Evolutionary conservation across 495 filamentous ascomycete genomes (phyloP), one percentile per base, ranked within the genome.

Genomic region (Glonium stellatum): DNA sequence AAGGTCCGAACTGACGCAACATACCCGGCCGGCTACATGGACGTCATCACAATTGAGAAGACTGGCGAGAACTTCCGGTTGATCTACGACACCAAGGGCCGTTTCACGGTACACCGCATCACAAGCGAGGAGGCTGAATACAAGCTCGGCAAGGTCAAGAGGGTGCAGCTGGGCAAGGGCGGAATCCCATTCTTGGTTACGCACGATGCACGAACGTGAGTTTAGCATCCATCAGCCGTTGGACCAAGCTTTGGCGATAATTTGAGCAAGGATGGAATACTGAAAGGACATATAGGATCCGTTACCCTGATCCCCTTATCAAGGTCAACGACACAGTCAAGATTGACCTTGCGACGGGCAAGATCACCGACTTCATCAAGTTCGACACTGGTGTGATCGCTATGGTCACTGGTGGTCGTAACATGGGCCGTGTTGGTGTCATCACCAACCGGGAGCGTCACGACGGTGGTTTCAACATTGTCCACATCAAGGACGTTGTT

Each of bases 171-270:
- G 70, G 95, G 93, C 83, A 90, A 89, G 77, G 95, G 93, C 80
- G 93, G 92, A 80, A 93, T 98, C 84, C 93, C 93, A 89, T 97
- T 95, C 89, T 96, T 97, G 88, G 93, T 97, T 88, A 97, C 95
- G 89, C 95, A 97, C 86, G 93, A 98, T 90, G 93, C 95, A 80
- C 85, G 93, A 89, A 98, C 95, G 92, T 97, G 80, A 93, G 92
- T 88, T 76, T 84, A 54, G 86, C 83, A 87, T 92, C 60, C 50
- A 56, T 55, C 61, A 41, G 61, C 57, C 64, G 57, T 57, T 61
- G 54, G 55, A 64, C 58, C 57, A 57, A 44, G 44, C 81, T 92
- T 92, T 91, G 88, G 89, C 84, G 57, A 55, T 56, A 53, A n/a
- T 46, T 47, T 59, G 37, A 53, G 47, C 35, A 59, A 54, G 15